Evolutionary conservation across 176 grass and related monocot species (phyloP).

Genomic region (Raddia distichophylla): DNA sequence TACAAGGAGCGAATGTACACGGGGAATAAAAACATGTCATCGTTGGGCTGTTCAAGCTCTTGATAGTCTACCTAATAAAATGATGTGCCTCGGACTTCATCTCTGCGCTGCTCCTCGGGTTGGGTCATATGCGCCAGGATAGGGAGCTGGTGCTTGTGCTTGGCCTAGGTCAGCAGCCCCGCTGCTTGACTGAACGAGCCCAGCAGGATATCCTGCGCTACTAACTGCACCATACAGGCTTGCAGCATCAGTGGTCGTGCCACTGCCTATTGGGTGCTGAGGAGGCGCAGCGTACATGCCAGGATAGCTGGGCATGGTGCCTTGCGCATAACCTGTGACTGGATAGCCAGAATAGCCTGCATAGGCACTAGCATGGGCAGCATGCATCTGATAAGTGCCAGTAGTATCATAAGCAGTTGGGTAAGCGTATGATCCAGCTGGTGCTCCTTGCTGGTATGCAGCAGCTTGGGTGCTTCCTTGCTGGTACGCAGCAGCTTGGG

Average conservation of each 20-base stretch:
- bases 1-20: constrained; percentile 29
- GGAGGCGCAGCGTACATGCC: constrained; percentile 42
- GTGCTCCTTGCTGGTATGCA: constrained; percentile 35
- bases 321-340: constrained; percentile 51
- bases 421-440: constrained; percentile 38
- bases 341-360: constrained; percentile 55
- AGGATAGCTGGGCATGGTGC: constrained; percentile 38
- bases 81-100: constrained; percentile 35
- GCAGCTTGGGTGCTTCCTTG: constrained; percentile 29
- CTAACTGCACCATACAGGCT: constrained; percentile 11
- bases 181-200: constrained; percentile 33
- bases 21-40: constrained; percentile 13
- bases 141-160: constrained; percentile 24
- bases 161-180: constrained; percentile 28
- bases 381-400: constrained; percentile 45
- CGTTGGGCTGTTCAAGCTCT: not conserved
- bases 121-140: constrained; percentile 31
- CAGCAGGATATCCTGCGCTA: constrained; percentile 48
- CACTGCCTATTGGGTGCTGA: constrained; percentile 35
- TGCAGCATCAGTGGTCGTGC: constrained; percentile 29
- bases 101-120: constrained; percentile 37
- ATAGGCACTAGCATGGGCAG: constrained; percentile 35
- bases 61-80: constrained; percentile 14
- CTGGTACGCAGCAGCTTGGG: constrained; percentile 35
- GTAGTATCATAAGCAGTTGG: constrained; percentile 37